Conservation (phyloP, 2,329 filamentous ascomycete genomes). For the Penicillium sp. region DNA sequence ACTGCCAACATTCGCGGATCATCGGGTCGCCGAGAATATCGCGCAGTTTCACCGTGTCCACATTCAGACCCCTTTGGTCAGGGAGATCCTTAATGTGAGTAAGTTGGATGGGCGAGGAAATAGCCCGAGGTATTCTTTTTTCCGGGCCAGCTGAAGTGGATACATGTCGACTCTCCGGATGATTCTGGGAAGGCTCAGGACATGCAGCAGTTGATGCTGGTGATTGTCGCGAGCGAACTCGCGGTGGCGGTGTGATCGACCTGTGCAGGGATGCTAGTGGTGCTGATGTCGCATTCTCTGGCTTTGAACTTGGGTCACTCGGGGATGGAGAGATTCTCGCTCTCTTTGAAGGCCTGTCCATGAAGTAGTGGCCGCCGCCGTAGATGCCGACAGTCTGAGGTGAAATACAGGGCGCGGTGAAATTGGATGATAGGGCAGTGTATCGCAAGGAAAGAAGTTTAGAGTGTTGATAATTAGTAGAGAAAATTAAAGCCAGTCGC, state of each 20-base stretch:
- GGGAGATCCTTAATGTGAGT: conserved; percentile 63
- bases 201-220: background rate
- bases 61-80: conserved; percentile 50
- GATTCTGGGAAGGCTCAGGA: conserved; percentile 4
- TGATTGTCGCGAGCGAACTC: conserved; percentile 6
- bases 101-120: conserved; percentile 62
- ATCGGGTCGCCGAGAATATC: conserved; percentile 69
- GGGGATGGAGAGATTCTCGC: conserved; percentile 6
- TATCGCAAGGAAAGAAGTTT: background rate
- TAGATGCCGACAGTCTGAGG: background rate
- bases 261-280: conserved; percentile 13
- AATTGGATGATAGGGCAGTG: background rate
- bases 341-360: conserved; percentile 17
- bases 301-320: background rate
- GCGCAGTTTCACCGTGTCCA: conserved; percentile 58
- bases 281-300: background rate
- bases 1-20: conserved; percentile 58
- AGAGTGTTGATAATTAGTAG: background rate
- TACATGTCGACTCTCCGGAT: background rate
- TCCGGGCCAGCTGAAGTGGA: background rate
- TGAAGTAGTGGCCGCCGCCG: background rate
- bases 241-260: conserved; percentile 13
- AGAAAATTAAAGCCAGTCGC: background rate
- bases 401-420: background rate
- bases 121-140: background rate